Conservation (phyloP, 768 basidiomycete species). For the Tulasnella sp. region DNA sequence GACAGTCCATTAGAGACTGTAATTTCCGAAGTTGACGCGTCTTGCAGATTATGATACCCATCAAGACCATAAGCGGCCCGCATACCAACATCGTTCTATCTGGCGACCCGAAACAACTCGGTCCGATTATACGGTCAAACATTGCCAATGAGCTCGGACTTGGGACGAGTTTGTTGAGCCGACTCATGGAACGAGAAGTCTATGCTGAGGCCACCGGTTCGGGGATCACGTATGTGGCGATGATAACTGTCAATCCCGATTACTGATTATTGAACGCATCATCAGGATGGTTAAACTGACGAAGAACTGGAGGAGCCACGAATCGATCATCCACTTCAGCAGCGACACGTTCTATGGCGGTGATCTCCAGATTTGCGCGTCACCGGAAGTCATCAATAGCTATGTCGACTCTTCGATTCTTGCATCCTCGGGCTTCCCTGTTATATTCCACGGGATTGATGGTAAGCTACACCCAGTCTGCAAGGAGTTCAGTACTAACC, state of each 20-base stretch:
- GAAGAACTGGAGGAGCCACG: slow-evolving; percentile 48
- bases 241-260: background rate
- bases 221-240: slow-evolving; percentile 25
- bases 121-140: slow-evolving; percentile 28
- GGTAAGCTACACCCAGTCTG: background rate
- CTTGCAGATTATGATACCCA: slow-evolving; percentile 31
- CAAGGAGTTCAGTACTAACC: background rate
- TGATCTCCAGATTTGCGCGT: slow-evolving; percentile 26
- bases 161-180: slow-evolving; percentile 27
- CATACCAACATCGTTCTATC: slow-evolving; percentile 29
- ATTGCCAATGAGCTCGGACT: slow-evolving; percentile 24
- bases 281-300: slow-evolving; percentile 43
- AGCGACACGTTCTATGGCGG: slow-evolving; percentile 35
- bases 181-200: slow-evolving; percentile 26
- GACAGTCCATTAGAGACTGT: background rate
- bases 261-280: background rate
- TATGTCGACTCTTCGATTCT: slow-evolving; percentile 25
- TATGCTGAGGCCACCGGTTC: slow-evolving; percentile 23
- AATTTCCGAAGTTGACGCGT: background rate
- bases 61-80: slow-evolving; percentile 25
- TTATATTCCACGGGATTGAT: slow-evolving; percentile 28
- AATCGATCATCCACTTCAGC: slow-evolving; percentile 41
- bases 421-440: slow-evolving; percentile 22
- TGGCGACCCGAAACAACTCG: slow-evolving; percentile 30
- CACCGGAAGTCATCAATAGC: slow-evolving; percentile 22